phyloP scores from a whole-genome alignment of 257 asterid genomes.

The Jacaranda mimosifolia region DNA sequence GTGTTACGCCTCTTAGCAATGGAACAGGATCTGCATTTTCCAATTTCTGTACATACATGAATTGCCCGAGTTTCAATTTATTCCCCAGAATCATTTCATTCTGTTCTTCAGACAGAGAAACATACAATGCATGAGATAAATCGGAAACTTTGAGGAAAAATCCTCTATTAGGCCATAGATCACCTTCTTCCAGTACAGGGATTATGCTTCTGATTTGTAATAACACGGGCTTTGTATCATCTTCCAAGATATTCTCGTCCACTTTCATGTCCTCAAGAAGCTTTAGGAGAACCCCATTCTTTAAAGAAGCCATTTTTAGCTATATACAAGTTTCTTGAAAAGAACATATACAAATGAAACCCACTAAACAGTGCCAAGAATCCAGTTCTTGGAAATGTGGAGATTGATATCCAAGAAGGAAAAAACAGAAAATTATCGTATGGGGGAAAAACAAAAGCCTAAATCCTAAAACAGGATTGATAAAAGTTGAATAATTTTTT shows the following conservation, averaged over 20 bases:
- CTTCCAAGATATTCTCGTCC: slow-evolving; percentile 30
- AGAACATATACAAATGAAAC: not conserved
- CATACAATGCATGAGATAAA: slow-evolving; percentile 67
- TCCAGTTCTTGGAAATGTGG: not conserved
- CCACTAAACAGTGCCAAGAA: slow-evolving; percentile 13
- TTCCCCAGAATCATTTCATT: slow-evolving; percentile 71
- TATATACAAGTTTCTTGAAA: slow-evolving; percentile 15
- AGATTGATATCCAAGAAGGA: not conserved
- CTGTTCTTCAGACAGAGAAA: slow-evolving; percentile 63
- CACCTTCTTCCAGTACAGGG: slow-evolving; percentile 80
- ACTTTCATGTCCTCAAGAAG: slow-evolving; percentile 65
- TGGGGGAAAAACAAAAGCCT: not conserved
- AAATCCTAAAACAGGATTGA: not conserved
- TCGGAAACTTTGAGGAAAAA: slow-evolving; percentile 79
- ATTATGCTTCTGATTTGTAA: slow-evolving; percentile 80
- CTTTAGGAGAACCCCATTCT: slow-evolving; percentile 63
- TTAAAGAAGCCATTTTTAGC: slow-evolving; percentile 55
- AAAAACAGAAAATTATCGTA: too few relatives aligned
- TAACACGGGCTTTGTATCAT: slow-evolving; percentile 50
- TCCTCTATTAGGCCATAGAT: slow-evolving; percentile 74
- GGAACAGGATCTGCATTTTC: slow-evolving; percentile 71
- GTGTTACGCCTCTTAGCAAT: slow-evolving; percentile 57
- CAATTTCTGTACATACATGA: slow-evolving; percentile 54
- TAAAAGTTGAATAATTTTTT: not conserved
- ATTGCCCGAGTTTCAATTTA: slow-evolving; percentile 71